Evolutionary conservation across 192 early-diverging fungal species (phyloP).

Genomic region (Irineochytrium annulatum): DNA sequence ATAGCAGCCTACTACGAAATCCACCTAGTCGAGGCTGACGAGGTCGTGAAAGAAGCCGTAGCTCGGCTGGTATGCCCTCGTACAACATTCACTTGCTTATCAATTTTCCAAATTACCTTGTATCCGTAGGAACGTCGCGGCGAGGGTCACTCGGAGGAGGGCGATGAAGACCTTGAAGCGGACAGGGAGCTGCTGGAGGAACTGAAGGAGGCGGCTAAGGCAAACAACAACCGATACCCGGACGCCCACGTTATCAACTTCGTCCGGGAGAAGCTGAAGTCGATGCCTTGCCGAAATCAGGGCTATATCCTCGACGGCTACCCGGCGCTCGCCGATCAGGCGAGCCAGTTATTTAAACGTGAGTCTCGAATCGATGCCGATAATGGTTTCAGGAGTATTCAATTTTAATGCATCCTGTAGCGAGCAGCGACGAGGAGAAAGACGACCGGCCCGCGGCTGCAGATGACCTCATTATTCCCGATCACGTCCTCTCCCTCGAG

Average conservation of each 20-base stretch:
- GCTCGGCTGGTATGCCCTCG: slow-evolving; percentile 29
- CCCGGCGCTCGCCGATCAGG: slow-evolving; percentile 46
- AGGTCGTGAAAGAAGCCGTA: slow-evolving; percentile 46
- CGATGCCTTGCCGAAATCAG: slow-evolving; percentile 62
- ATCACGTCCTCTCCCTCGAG: slow-evolving; percentile 51
- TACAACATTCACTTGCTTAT: not conserved
- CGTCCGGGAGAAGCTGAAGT: slow-evolving; percentile 48
- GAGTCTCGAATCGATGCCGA: not conserved
- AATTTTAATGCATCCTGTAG: slow-evolving; percentile 13
- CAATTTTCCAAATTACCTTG: not conserved
- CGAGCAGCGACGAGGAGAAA: slow-evolving; percentile 46
- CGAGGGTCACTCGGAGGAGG: slow-evolving; percentile 18
- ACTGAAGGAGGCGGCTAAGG: slow-evolving; percentile 39
- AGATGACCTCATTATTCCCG: slow-evolving; percentile 45
- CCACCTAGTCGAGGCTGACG: slow-evolving; percentile 45
- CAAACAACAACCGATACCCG: slow-evolving; percentile 46
- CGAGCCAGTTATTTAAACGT: slow-evolving; percentile 46
- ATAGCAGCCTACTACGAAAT: slow-evolving; percentile 52
- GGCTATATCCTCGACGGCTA: slow-evolving; percentile 59
- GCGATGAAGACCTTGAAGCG: slow-evolving; percentile 49
- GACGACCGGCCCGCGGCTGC: slow-evolving; percentile 37
- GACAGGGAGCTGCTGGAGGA: slow-evolving; percentile 53
- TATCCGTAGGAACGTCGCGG: slow-evolving; percentile 34
- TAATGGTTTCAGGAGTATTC: not conserved
- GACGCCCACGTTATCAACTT: slow-evolving; percentile 46